Conservation (phyloP, 2,329 filamentous ascomycete genomes). For the Trichoderma koningii region DNA sequence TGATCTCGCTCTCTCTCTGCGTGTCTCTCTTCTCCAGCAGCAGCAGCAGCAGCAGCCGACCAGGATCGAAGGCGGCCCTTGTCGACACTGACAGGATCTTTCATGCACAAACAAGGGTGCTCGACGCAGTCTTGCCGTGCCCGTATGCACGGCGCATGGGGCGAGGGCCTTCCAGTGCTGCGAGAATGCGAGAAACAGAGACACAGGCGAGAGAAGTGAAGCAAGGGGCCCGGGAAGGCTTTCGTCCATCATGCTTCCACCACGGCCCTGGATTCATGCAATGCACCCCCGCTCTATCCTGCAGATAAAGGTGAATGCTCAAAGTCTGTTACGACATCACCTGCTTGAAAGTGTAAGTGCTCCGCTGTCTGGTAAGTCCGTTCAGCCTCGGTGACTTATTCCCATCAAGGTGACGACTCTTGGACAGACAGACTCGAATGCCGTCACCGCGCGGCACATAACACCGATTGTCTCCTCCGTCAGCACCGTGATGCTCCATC, state of each 20-base stretch:
- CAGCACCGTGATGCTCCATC: slow-evolving; percentile 17
- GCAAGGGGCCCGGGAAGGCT: not conserved
- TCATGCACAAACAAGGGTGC: slow-evolving; percentile 23
- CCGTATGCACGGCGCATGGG: slow-evolving; percentile 16
- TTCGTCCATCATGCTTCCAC: slow-evolving; percentile 14
- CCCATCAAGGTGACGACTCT: slow-evolving; percentile 17
- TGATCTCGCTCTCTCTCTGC: slow-evolving; percentile 28
- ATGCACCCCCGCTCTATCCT: slow-evolving; percentile 15
- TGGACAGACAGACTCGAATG: not conserved
- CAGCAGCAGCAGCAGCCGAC: slow-evolving; percentile 20
- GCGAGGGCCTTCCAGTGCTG: slow-evolving; percentile 20
- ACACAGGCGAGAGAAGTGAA: slow-evolving; percentile 7
- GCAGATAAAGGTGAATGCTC: not conserved
- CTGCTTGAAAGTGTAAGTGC: slow-evolving; percentile 18
- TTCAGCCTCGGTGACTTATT: slow-evolving; percentile 13
- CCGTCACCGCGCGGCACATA: slow-evolving; percentile 3
- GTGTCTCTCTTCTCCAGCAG: not conserved
- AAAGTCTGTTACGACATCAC: slow-evolving; percentile 4
- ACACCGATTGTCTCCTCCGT: slow-evolving; percentile 18
- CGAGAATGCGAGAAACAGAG: slow-evolving; percentile 3
- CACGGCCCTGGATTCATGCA: slow-evolving; percentile 8
- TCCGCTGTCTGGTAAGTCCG: slow-evolving; percentile 2
- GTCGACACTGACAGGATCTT: slow-evolving; percentile 21
- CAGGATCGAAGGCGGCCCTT: slow-evolving; percentile 6
- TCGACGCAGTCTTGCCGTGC: slow-evolving; percentile 1